A percentile compares a stretch with the other conserved stretches of the same genome.
Conservation (phyloP, 805 yeast genomes). For the Kodamaea sagamina region DNA sequence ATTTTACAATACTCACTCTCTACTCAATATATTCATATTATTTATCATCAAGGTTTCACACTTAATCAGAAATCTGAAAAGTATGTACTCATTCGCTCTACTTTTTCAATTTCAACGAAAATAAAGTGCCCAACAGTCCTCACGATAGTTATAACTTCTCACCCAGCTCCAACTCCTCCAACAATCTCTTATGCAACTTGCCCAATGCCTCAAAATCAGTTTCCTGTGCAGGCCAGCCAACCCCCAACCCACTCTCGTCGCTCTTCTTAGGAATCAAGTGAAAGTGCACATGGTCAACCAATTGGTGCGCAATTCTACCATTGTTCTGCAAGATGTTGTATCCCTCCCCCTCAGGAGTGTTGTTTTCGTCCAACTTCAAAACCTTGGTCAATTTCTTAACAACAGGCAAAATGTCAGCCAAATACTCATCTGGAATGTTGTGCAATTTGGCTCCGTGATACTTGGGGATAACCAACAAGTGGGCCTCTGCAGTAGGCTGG, state of each 20-base stretch:
- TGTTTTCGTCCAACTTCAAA: constrained; percentile 61
- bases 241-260: constrained; percentile 69
- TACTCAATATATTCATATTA: too few species aligned
- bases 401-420: constrained; percentile 83
- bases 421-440: constrained; percentile 87
- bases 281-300: constrained; percentile 94
- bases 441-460: constrained; percentile 92
- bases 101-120: neutral
- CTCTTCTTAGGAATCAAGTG: constrained; percentile 91
- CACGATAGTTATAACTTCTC: constrained; percentile 1
- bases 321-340: constrained; percentile 92
- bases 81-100: neutral
- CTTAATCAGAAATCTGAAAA: neutral
- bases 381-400: constrained; percentile 83
- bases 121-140: too few species aligned
- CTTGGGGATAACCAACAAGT: constrained; percentile 87
- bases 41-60: too few species aligned
- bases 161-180: constrained; percentile 22
- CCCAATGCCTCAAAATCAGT: constrained; percentile 76
- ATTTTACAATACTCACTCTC: too few species aligned
- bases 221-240: constrained; percentile 92
- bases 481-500: constrained; percentile 89
- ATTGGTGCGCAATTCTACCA: constrained; percentile 94
- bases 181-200: constrained; percentile 61
- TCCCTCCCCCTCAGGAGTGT: constrained; percentile 65